These are phyloP conservation scores for Nicotiana paniculata DNA, from an alignment of 257 asterid genomes.

Conservation along the genomic window DNA sequence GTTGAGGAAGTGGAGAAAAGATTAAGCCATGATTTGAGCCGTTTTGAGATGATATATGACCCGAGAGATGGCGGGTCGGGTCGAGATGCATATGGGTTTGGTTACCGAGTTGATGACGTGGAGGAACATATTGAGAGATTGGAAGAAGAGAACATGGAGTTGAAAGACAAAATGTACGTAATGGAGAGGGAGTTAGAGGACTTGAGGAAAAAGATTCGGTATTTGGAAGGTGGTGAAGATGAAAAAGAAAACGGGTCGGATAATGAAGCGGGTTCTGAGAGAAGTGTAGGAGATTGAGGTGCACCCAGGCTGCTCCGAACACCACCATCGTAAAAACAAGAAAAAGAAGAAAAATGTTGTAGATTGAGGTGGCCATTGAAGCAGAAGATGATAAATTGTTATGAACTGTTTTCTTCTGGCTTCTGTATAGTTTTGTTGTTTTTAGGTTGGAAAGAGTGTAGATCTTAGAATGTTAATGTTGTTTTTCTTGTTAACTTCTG, in stretches of 20 bases:
- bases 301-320: not conserved
- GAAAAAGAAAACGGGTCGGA: slow-evolving; percentile 16
- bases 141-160: slow-evolving; percentile 46
- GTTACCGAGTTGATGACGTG: slow-evolving; percentile 42
- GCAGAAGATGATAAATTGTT: not conserved
- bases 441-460: not conserved
- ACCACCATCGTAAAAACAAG: too few relatives aligned
- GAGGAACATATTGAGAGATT: slow-evolving; percentile 42
- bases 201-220: slow-evolving; percentile 32
- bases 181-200: slow-evolving; percentile 46
- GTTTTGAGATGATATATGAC: slow-evolving; percentile 51
- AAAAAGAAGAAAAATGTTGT: slow-evolving; percentile 8
- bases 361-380: slow-evolving; percentile 16
- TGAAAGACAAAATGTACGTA: slow-evolving; percentile 43
- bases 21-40: slow-evolving; percentile 46
- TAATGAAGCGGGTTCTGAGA: slow-evolving; percentile 19
- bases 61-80: slow-evolving; percentile 21
- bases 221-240: slow-evolving; percentile 27
- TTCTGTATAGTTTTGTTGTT: not conserved
- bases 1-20: slow-evolving; percentile 54
- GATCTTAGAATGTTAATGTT: not conserved
- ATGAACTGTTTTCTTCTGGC: not conserved
- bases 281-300: slow-evolving; percentile 25
- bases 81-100: slow-evolving; percentile 28
- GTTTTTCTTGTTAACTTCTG: not conserved